A percentile compares a stretch with the other conserved stretches of the same genome.
These are phyloP conservation scores for Hypericum androsaemum DNA, from an alignment of 345 rosid species.

Conservation along the genomic window DNA sequence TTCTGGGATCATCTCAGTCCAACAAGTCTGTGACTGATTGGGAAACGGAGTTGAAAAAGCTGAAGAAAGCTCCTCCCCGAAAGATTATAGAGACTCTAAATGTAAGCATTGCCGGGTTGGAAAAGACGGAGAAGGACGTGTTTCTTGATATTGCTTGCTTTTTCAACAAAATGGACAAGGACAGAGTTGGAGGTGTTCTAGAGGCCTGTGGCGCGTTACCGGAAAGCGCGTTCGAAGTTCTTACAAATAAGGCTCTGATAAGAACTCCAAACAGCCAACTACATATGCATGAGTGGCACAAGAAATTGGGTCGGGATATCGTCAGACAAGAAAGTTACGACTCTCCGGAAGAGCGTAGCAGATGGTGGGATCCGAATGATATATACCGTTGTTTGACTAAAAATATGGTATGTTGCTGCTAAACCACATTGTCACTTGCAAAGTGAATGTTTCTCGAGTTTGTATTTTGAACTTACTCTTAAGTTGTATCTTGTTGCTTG, in stretches of 20 bases:
- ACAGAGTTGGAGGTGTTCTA: background rate
- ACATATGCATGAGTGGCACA: conserved; percentile 7
- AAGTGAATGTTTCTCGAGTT: background rate
- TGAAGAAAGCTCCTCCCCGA: conserved; percentile 6
- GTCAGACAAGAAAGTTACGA: too few relatives aligned
- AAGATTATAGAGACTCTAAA: conserved; percentile 1
- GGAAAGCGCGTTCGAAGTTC: conserved; percentile 1
- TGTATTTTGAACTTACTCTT: background rate
- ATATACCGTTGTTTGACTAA: conserved; percentile 14
- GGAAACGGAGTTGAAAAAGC: conserved; percentile 5
- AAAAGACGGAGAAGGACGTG: background rate
- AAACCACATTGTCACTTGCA: too few relatives aligned
- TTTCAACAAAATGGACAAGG: conserved; percentile 7
- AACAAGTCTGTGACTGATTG: background rate
- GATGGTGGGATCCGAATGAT: conserved; percentile 12
- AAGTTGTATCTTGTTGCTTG: background rate
- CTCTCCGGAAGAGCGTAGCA: conserved; percentile 20
- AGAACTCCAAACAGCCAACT: background rate
- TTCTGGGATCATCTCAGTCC: conserved; percentile 3
- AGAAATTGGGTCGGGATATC: conserved; percentile 5
- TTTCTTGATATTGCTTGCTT: too few relatives aligned
- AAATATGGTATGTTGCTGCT: conserved; percentile 20
- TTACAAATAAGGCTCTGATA: background rate
- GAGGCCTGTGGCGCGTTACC: conserved; percentile 7
- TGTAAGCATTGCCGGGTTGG: conserved; percentile 2